A percentile compares a stretch with the other conserved stretches of the same genome.
phyloP scores from a whole-genome alignment of 2,329 filamentous ascomycete species.

The Venturia carpophila region DNA sequence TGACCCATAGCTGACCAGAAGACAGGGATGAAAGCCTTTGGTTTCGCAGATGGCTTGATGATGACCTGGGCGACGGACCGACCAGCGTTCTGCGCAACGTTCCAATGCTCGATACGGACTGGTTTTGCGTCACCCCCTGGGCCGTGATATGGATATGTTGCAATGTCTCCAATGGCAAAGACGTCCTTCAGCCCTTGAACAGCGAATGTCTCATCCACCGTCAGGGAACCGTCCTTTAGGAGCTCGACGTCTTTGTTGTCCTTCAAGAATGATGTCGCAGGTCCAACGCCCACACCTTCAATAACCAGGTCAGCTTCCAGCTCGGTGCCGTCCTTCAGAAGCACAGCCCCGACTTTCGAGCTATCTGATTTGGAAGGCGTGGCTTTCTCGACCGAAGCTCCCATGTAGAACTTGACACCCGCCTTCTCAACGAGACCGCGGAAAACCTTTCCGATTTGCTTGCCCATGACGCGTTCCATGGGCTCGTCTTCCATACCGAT shows the following conservation, averaged over 20 bases:
- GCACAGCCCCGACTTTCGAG: conserved; percentile 68
- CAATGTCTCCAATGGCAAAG: conserved; percentile 91
- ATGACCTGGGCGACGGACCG: conserved; percentile 74
- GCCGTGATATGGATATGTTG: conserved; percentile 87
- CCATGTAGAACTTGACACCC: conserved; percentile 82
- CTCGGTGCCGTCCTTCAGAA: conserved; percentile 76
- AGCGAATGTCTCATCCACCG: conserved; percentile 70
- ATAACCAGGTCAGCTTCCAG: conserved; percentile 86
- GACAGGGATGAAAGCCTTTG: conserved; percentile 76
- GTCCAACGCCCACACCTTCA: conserved; percentile 80
- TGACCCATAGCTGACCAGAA: conserved; percentile 93
- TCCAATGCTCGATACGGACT: conserved; percentile 94
- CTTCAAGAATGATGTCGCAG: conserved; percentile 74
- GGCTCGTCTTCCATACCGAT: conserved; percentile 83
- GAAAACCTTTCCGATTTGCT: conserved; percentile 71
- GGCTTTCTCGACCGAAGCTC: conserved; percentile 74
- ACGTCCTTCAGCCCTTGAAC: conserved; percentile 72
- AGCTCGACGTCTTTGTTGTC: conserved; percentile 63
- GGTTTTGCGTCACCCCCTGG: conserved; percentile 68
- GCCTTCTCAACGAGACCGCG: conserved; percentile 72
- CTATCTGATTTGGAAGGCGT: conserved; percentile 59
- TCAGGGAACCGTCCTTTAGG: conserved; percentile 77
- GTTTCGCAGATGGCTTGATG: conserved; percentile 51
- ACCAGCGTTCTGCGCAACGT: conserved; percentile 90
- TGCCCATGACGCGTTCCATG: conserved; percentile 78